Base-by-base conservation (phyloP, 163 green algal species). In the Coccomyxa subellipsoidea region DNA sequence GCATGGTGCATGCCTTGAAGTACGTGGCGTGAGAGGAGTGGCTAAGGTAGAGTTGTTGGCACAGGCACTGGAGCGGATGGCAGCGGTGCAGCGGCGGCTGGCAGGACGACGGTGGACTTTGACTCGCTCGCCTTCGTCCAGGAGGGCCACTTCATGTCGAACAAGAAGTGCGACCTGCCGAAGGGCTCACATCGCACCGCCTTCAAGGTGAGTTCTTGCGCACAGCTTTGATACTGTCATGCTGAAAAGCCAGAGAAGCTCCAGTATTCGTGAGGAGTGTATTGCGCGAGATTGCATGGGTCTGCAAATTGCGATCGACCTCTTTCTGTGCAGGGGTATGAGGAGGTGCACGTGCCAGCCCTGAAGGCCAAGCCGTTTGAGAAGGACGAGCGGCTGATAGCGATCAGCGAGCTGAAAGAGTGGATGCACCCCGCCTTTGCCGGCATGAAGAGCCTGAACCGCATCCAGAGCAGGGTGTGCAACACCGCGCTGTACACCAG, bases 291-390 rank as follows among this genome's bases (percentile, higher is more conserved):
- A 53, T 2, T 15, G 23, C 47, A 27, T 54, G 4, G 47, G 47
- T 59, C 1, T 21, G 21, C 1, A 59, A 23, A 39, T 0, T 38
- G 69, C 10, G 23, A 25, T 38, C 31, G 2, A 36, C 23, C 32
- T 36, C 23, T 15, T 76, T 4, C 32, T 37, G 31, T 73, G 79
- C 81, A 88, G 84, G 96, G 95, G 0, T 99, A 98, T 73, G 96
- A 99, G 87, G 96, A 99, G 91, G 95, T 99, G 69, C 93, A 98
- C 85, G 93, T 99, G 71, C 96, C 96, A 0, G 94, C 96, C 0
- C 83, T 97, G 9, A 98, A 98, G 88, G 89, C 95, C 66, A 96
- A 96, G 89, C 92, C 94, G 0, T 97, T 97, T 83, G 88, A 82
- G 10, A 88, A 95, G 0, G 89, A 90, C 69, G 96, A 99, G 90